Conservation (phyloP, 768 basidiomycete genomes). For the Mrakia gelida region DNA sequence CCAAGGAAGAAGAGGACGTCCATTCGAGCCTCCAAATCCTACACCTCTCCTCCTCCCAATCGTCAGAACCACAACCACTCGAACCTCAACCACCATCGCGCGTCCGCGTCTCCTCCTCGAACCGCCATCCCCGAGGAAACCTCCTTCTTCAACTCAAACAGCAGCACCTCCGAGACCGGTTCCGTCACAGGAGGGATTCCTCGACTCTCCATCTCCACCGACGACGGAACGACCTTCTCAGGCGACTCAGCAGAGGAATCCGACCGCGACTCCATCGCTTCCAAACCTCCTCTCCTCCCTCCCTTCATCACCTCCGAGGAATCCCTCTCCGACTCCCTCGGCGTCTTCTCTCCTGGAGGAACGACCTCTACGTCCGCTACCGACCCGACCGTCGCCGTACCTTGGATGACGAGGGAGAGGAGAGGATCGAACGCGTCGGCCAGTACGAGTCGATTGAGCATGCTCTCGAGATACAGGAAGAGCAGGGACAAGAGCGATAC, state of each 20-base stretch:
- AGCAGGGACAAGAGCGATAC: constrained; percentile 82
- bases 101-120: constrained; percentile 36
- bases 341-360: constrained; percentile 37
- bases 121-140: constrained; percentile 40
- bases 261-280: constrained; percentile 30
- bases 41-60: neutral
- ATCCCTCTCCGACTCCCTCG: constrained; percentile 70
- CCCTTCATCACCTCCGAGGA: constrained; percentile 51
- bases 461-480: constrained; percentile 50
- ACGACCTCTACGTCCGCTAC: neutral
- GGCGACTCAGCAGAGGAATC: constrained; percentile 29
- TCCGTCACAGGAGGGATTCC: constrained; percentile 30
- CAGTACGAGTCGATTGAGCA: constrained; percentile 59
- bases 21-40: constrained; percentile 32
- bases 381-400: neutral
- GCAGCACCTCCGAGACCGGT: neutral
- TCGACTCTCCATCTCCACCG: constrained; percentile 40
- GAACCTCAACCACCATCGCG: neutral
- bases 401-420: constrained; percentile 20
- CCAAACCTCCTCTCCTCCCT: constrained; percentile 41
- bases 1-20: constrained; percentile 23
- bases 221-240: constrained; percentile 35
- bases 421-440: constrained; percentile 37
- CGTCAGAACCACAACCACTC: neutral
- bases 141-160: neutral